Evolutionary conservation across 352 stramenopile genomes (phyloP), one percentile per base, ranked within the genome.

Genomic region (Globisporangium carolinianum): DNA sequence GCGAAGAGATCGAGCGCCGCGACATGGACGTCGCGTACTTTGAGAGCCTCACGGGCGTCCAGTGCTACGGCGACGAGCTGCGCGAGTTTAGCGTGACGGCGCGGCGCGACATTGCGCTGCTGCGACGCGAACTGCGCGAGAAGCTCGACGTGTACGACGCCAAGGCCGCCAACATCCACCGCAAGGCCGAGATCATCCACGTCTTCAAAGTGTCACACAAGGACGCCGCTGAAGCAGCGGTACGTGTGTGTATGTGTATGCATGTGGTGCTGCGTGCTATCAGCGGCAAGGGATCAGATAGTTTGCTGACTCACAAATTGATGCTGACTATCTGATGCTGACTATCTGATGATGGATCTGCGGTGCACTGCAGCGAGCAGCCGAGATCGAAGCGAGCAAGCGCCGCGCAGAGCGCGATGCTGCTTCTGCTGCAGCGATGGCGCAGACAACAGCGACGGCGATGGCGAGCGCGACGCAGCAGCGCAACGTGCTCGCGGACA

Each of bases 11-110:
- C 9, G 82, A 91, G 56, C 74, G 79, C 18, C 87, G 89, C 51
- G 68, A 80, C 47, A 91, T 91, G 82, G 79, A 91, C 55, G 57
- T 89, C 9, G 82, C 82, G 18, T 87, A 85, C 46, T 87, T 88
- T 39, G 82, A 91, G 58, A 91, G 76, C 53, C 73, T 86, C 46
- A 60, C 67, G 0, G 73, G 82, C 17, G 60, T 89, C 11, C 77
- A 87, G 61, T 64, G 75, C 5, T 86, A 76, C 35, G 61, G 65
- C 3, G 57, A 74, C 36, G 77, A 89, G 49, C 53, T 89, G 6
- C 49, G 57, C 11, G 67, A 75, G n/a, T 86, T 89, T 48, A 68
- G 58, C 4, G 45, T 11, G 2, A 77, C 83, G 49, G 76, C 76
- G 4, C 63, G 62, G 1, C 35, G 51, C 6, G 75, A 86, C 10